phyloP scores from a whole-genome alignment of 192 early-diverging fungal species.

The Backusella morwellensis region DNA sequence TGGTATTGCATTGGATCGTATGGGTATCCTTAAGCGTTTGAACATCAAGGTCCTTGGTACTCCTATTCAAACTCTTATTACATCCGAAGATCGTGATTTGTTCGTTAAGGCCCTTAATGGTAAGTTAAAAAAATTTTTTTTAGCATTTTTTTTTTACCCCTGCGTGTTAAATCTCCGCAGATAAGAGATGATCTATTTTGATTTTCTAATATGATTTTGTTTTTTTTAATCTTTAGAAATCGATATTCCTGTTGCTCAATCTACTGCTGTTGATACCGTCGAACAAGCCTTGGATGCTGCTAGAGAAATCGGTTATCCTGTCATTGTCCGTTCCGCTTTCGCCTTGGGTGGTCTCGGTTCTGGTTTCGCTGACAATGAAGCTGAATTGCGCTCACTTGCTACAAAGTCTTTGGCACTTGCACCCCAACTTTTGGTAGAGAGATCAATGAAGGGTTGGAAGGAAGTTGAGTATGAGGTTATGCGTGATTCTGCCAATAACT shows the following conservation, averaged over 20 bases:
- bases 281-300: conserved; percentile 87
- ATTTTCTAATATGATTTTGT: background rate
- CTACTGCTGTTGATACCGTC: conserved; percentile 83
- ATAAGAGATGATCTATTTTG: conserved; percentile 5
- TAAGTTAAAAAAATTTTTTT: background rate
- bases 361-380: conserved; percentile 81
- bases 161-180: background rate
- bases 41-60: conserved; percentile 94
- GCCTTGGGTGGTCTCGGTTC: conserved; percentile 97
- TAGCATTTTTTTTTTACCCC: background rate
- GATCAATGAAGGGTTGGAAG: conserved; percentile 99
- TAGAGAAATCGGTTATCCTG: conserved; percentile 84
- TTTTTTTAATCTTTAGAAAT: conserved; percentile 50
- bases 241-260: conserved; percentile 85
- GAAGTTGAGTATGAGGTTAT: conserved; percentile 99
- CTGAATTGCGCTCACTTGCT: conserved; percentile 73
- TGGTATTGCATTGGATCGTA: conserved; percentile 85
- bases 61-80: conserved; percentile 87
- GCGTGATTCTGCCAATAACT: conserved; percentile 95
- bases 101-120: conserved; percentile 88
- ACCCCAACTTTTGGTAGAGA: conserved; percentile 95
- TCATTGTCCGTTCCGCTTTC: conserved; percentile 94
- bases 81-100: conserved; percentile 93
- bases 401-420: conserved; percentile 83
- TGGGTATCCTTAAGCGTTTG: conserved; percentile 77